Base-by-base conservation (phyloP, 176 grass and related monocot genomes). In the Juncus inflexus region DNA sequence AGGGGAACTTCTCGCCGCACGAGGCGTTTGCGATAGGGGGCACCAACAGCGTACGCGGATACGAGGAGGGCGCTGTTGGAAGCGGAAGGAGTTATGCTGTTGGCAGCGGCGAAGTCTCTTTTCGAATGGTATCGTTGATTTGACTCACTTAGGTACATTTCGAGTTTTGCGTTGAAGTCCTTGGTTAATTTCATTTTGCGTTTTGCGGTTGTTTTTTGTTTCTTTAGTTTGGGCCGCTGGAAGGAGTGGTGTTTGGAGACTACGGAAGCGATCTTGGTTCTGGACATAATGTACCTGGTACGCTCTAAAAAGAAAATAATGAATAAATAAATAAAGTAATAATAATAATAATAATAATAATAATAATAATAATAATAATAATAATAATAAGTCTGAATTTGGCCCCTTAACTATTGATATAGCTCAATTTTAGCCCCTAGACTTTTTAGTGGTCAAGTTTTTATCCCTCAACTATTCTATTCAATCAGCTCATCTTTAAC, bases 11-110 rank as follows among this genome's bases (percentile, higher is more conserved):
- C 81, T 77, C 89, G 5, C 89, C 89, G 55, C 85, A 99, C 66
- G 85, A 90, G 82, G 94, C 94, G 69, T 99, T 99, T 82, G 78
- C 85, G 40, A 90, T 92, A 75, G 94, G 94, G 67, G 94, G 94
- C 54, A 86, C 85, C 19, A 92, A 99, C 74, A 99, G 80, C 76
- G 94, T 99, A 39, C 87, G 94, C 81, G 94, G 94, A 81, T 99
- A 99, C 7, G 85, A 92, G 64, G 94, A 92, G 80, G 94, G 89
- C 50, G 85, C 89, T 37, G 78, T 99, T 63, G 85, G 89, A 10
- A 89, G 85, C 69, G 94, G 85, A 4, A 75, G 83, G 5, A 89
- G 85, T 58, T 84, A 86, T 82, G 86, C 72, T 59, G 83, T 92
- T 41, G 94, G 85, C 51, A 90, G 89, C 73, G 85, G 94, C 59